Evolutionary conservation across 805 yeast species (phyloP).

Genomic region (Grigorovia jiainica): DNA sequence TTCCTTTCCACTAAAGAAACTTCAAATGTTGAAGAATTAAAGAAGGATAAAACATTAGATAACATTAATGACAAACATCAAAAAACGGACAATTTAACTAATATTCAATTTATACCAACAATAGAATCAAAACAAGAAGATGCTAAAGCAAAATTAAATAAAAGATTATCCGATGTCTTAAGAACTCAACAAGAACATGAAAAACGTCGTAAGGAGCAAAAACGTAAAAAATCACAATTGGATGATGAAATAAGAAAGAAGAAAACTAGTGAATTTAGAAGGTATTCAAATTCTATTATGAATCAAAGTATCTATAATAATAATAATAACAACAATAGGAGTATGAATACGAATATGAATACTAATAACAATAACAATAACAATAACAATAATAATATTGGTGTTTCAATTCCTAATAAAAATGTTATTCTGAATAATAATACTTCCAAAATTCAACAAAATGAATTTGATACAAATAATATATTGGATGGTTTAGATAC

Average conservation of each 20-base stretch:
- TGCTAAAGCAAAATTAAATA: slow-evolving; percentile 22
- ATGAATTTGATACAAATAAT: slow-evolving; percentile 6
- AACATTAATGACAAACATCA: neutral
- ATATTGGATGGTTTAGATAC: slow-evolving; percentile 23
- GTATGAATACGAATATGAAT: neutral
- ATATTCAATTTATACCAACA: slow-evolving; percentile 21
- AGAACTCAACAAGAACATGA: slow-evolving; percentile 25
- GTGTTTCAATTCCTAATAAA: neutral
- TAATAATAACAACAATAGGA: too few relatives aligned
- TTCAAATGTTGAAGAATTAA: neutral
- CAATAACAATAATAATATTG: neutral
- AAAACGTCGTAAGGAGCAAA: slow-evolving; percentile 18
- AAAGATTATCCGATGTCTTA: slow-evolving; percentile 25
- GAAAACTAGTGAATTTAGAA: slow-evolving; percentile 5
- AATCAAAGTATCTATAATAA: neutral
- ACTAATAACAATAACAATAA: neutral
- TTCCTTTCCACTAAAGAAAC: neutral
- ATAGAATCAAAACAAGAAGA: slow-evolving; percentile 19
- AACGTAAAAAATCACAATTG: slow-evolving; percentile 20
- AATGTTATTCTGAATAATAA: neutral
- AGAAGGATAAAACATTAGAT: neutral
- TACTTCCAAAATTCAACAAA: neutral
- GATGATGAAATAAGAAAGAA: slow-evolving; percentile 19
- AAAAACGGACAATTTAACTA: slow-evolving; percentile 20
- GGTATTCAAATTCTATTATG: neutral